Evolutionary conservation across 106 monocot species (phyloP), one percentile per base, ranked within the genome.

Genomic region (Allium sativum): DNA sequence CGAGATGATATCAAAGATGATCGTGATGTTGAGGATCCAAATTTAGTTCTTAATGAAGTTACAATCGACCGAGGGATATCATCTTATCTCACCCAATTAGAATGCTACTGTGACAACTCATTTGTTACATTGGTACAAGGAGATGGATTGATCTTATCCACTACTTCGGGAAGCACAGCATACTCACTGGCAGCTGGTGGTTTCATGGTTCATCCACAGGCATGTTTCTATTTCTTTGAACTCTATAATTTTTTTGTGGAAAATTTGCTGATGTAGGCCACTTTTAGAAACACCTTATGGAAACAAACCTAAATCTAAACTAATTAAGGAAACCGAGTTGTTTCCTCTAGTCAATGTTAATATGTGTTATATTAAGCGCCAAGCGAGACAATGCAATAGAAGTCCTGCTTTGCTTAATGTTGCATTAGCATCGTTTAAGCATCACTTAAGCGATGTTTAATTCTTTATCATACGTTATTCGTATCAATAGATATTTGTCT

Each of bases 181-280:
- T 98, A 98, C 74, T 98, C 96, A 18, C 71, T 98, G 18, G 96
- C 96, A 47, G 96, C 96, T 63, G 96, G 96, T 68, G 96, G 96
- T 74, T 98, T 91, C 40, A 98, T 98, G 96, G 91, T 98, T 59
- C 96, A 98, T 77, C 96, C 96, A 52, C 96, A 98, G 96, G 95
- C 73, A 79, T 53, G 56, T 53, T 52, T 67, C 21, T 19, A 40
- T 53, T 42, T 59, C 46, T 42, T 46, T 62, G 9, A 46, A 62
- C 18, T 45, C 9, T 60, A 17, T 42, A 43, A 17, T 41, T 41
- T 61, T 17, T 18, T 43, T 44, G 31, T 10, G 9, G 1, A 1
- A 42, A 8, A 16, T 4, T 41, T 58, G 42, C 31, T 61, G 17
- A 58, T 10, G n/a, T n/a, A n/a, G n/a, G n/a, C n/a, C n/a, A n/a